These are phyloP conservation scores for Fusarium metavorans DNA, from an alignment of 2,329 filamentous ascomycete species.

Conservation along the genomic window DNA sequence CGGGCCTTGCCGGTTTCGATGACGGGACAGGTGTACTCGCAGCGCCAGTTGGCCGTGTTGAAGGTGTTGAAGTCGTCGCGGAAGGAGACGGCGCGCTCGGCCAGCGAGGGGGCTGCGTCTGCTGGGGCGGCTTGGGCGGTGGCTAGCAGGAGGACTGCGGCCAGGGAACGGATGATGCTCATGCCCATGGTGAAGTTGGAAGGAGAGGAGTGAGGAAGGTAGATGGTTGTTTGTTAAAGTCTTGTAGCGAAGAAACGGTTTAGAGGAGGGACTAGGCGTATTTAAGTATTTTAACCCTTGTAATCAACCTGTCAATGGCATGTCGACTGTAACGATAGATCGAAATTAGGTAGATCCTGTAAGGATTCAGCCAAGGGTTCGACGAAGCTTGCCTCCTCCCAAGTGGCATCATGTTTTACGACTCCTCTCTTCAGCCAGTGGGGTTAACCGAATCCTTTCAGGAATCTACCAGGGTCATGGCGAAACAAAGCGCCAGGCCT, in stretches of 20 bases:
- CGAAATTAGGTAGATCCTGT: constrained; percentile 1
- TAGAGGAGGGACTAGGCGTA: not conserved
- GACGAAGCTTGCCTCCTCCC: not conserved
- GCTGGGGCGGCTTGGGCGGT: constrained; percentile 5
- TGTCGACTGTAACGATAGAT: not conserved
- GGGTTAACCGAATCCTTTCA: not conserved
- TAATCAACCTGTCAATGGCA: not conserved
- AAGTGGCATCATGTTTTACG: not conserved
- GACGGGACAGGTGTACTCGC: constrained; percentile 32
- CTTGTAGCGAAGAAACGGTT: not conserved
- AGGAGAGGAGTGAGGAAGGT: not conserved
- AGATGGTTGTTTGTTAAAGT: not conserved
- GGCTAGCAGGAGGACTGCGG: constrained; percentile 9
- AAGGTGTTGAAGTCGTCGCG: constrained; percentile 28
- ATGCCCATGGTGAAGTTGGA: not conserved
- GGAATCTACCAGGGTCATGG: not conserved
- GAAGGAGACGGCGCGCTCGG: not conserved
- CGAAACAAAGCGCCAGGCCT: not conserved
- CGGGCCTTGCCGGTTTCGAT: constrained; percentile 30
- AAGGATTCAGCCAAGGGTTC: not conserved
- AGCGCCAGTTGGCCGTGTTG: constrained; percentile 19
- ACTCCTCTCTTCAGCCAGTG: not conserved
- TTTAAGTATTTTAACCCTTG: not conserved
- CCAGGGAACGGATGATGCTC: not conserved
- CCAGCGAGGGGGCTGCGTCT: not conserved